Evolutionary conservation across 352 stramenopile genomes (phyloP), one percentile per base, ranked within the genome.

Genomic region (Thalassiosira ordinaria): DNA sequence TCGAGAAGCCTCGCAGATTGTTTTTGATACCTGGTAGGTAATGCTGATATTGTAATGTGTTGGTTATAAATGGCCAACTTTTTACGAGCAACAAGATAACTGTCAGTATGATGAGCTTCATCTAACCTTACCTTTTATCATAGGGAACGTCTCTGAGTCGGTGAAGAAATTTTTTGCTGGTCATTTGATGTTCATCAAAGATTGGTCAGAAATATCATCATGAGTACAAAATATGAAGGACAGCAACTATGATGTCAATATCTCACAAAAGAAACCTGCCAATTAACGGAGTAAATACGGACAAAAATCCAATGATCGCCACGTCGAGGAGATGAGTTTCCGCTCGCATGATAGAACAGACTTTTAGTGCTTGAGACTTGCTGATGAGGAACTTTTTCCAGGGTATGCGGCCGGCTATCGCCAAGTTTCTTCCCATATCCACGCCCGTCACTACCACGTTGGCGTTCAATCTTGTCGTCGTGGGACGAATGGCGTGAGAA

Each of bases 331-430:
- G 3, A 20, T 79, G 69, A 0, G 76, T 84, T 49, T 84, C 68
- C 22, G 55, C 44, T 39, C 68, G 61, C 46, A 84, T 74, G 46
- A 79, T 84, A 27, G 68, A 73, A 6, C 78, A 24, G 37, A 84
- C 67, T 59, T 84, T 24, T 16, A 11, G 31, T 2, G 14, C 31
- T 59, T 84, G 67, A 16, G 16, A 20, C 35, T 73, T 62, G 16
- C 62, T 65, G 14, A 84, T 47, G 41, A 62, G 14, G 8, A 84
- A 39, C 33, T 84, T 84, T 11, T 22, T 27, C 76, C 76, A 84
- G 2, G 76, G 76, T 37, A 84, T 84, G 0, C 68, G 37, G 18
- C 76, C 76, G 35, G 72, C 72, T 41, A 72, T 53, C 7, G 65
- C 68, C 24, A 84, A 60, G 18, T 61, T 70, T 37, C 74, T 66